phyloP scores from a whole-genome alignment of 2,329 filamentous ascomycete genomes.

The Cercospora zeina region DNA sequence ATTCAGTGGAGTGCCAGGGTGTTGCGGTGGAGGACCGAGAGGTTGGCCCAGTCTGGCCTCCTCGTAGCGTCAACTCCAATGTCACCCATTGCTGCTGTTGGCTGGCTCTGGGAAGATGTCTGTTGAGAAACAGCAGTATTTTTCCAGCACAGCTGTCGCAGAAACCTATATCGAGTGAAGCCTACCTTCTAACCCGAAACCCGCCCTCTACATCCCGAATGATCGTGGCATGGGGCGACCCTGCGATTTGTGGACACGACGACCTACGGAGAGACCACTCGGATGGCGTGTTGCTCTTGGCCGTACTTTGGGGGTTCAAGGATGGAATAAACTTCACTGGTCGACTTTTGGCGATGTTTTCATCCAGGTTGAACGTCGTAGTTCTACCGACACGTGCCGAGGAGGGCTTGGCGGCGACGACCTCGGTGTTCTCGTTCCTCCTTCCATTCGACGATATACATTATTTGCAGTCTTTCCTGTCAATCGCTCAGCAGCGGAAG shows the following conservation, averaged over 20 bases:
- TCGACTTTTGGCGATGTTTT: conserved; percentile 1
- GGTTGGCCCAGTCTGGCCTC: conserved; percentile 62
- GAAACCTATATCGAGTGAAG: background rate
- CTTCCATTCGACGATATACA: too few relatives aligned
- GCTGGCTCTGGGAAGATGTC: background rate
- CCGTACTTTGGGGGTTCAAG: background rate
- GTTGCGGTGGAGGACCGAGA: conserved; percentile 60
- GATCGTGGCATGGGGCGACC: background rate
- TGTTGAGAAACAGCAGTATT: background rate
- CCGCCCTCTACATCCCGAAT: conserved; percentile 14
- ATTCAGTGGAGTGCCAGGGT: conserved; percentile 57
- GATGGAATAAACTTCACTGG: background rate
- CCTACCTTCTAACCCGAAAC: background rate
- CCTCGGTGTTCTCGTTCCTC: background rate
- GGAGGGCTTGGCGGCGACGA: background rate
- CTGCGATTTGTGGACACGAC: background rate
- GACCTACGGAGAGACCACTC: background rate
- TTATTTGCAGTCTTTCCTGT: too few relatives aligned
- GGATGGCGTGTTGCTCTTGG: conserved; percentile 2
- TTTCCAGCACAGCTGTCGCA: background rate
- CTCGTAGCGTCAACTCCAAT: conserved; percentile 6
- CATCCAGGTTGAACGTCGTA: background rate
- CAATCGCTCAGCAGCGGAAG: too few relatives aligned
- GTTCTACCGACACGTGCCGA: conserved; percentile 8
- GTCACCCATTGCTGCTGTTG: conserved; percentile 17